phyloP scores from a whole-genome alignment of 2,329 filamentous ascomycete genomes.

The Corinectria fuckeliana region DNA sequence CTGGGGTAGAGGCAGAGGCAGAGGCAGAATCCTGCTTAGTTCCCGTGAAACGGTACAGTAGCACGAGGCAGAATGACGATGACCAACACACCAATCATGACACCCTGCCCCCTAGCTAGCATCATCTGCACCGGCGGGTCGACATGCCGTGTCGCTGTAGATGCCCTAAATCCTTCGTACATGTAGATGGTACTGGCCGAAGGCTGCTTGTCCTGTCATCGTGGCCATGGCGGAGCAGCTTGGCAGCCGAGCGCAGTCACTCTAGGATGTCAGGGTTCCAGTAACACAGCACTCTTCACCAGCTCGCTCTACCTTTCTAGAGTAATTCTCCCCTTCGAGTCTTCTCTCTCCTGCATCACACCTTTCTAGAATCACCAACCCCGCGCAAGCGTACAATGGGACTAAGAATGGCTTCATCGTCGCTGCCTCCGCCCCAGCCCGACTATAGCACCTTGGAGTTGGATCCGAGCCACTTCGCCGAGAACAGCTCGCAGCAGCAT shows the following conservation, averaged over 20 bases:
- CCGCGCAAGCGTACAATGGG: background rate
- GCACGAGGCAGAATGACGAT: background rate
- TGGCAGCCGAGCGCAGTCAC: too few relatives aligned
- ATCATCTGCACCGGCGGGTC: background rate
- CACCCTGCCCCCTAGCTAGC: background rate
- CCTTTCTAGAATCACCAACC: background rate
- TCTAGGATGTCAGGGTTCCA: too few relatives aligned
- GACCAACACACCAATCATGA: background rate
- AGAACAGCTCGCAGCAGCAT: background rate
- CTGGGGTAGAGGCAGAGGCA: too few relatives aligned
- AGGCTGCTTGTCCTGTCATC: background rate
- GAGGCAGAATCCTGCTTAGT: too few relatives aligned
- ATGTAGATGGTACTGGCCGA: too few relatives aligned
- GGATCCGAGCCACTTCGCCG: background rate
- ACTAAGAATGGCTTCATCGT: background rate
- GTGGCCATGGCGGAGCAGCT: background rate
- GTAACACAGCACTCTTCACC: too few relatives aligned
- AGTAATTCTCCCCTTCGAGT: background rate
- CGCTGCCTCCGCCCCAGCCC: background rate
- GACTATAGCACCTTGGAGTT: slow-evolving; percentile 7
- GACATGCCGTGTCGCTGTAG: background rate
- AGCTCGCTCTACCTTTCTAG: background rate
- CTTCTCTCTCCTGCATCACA: background rate
- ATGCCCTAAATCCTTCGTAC: too few relatives aligned
- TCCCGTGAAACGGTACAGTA: background rate